Evolutionary conservation across 2,329 filamentous ascomycete species (phyloP).

Genomic region (Pseudogymnoascus pannorum): DNA sequence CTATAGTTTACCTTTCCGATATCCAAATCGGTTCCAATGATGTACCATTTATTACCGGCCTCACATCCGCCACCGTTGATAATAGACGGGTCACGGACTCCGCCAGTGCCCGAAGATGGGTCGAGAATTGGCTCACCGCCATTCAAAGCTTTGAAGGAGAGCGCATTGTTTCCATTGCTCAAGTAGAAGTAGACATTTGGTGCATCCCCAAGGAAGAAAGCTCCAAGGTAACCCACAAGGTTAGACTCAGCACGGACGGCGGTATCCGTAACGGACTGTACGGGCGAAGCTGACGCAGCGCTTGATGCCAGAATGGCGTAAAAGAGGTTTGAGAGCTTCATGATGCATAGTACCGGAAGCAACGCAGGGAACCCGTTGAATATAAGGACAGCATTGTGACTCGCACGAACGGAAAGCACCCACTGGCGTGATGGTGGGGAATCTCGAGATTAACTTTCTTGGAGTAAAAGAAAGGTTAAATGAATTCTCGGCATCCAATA

Average conservation of each 20-base stretch:
- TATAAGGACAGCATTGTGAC: background rate
- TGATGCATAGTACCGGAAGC: background rate
- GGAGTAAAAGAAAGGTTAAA: background rate
- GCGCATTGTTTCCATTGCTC: conserved; percentile 44
- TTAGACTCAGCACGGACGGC: conserved; percentile 26
- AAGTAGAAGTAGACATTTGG: conserved; percentile 48
- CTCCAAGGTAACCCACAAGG: conserved; percentile 44
- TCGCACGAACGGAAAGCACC: background rate
- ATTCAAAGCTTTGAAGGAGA: conserved; percentile 43
- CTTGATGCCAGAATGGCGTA: background rate
- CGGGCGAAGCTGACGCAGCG: background rate
- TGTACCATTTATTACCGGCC: conserved; percentile 46
- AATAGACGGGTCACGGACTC: conserved; percentile 45
- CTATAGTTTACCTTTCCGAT: conserved; percentile 35
- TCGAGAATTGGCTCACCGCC: conserved; percentile 39
- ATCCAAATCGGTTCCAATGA: conserved; percentile 47
- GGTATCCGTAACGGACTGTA: conserved; percentile 1
- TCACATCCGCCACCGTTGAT: conserved; percentile 40
- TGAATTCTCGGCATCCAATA: background rate
- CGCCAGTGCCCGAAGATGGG: conserved; percentile 43
- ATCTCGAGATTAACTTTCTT: background rate
- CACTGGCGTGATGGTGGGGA: background rate
- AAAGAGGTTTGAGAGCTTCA: background rate
- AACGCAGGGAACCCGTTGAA: background rate
- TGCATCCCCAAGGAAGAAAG: conserved; percentile 47